A percentile compares a stretch with the other conserved stretches of the same genome.
phyloP scores from a whole-genome alignment of 331 rosid species.

The Malus hybrid region DNA sequence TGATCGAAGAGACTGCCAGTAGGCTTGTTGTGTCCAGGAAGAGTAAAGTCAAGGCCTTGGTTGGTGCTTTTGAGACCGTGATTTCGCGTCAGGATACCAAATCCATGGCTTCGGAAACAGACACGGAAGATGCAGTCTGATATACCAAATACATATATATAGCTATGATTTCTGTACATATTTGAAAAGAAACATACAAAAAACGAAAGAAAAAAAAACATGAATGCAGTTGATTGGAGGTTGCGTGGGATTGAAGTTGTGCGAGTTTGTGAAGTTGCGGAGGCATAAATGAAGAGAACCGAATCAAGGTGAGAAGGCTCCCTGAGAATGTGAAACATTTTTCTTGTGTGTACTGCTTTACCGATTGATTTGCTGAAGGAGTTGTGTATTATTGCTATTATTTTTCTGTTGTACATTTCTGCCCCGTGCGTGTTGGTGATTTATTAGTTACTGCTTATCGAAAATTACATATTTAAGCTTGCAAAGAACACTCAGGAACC shows the following conservation, averaged over 20 bases:
- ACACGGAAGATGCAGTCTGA: conserved; percentile 19
- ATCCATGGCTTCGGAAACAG: conserved; percentile 12
- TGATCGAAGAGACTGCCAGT: conserved; percentile 92
- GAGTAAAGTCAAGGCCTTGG: conserved; percentile 92
- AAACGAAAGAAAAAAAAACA: not conserved
- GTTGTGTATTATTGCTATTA: not conserved
- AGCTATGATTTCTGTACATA: conserved; percentile 24
- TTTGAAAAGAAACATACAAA: not conserved
- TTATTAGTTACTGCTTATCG: not conserved
- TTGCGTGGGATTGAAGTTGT: conserved; percentile 2
- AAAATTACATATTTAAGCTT: not conserved
- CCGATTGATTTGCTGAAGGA: not conserved
- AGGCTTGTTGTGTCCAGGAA: conserved; percentile 65
- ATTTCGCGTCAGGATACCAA: conserved; percentile 60
- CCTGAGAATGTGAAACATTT: conserved; percentile 6
- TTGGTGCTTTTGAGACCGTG: conserved; percentile 32
- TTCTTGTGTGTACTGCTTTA: not conserved
- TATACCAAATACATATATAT: conserved; percentile 13
- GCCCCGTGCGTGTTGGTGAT: not conserved
- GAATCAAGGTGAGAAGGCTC: not conserved
- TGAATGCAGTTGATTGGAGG: conserved; percentile 6
- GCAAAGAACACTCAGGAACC: not conserved
- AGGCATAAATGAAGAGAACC: not conserved
- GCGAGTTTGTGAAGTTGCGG: not conserved
- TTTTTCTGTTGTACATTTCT: not conserved